phyloP scores from a whole-genome alignment of 495 filamentous ascomycete genomes.

The Tuber borchii region DNA sequence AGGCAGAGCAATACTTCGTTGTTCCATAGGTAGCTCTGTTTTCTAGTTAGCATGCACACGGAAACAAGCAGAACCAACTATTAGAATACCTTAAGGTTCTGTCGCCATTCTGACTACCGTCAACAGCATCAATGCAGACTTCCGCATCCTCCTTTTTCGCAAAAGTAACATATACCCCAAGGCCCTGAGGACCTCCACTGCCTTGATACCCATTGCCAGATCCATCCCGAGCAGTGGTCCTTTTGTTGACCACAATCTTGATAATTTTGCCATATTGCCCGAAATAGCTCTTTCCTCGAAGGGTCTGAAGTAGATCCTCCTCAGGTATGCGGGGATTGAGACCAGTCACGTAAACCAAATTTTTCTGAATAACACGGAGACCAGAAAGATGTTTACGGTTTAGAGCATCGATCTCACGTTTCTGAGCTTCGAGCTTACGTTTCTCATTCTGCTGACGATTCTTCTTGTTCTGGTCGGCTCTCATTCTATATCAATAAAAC shows the following conservation, averaged over 20 bases:
- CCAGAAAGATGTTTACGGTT: conserved; percentile 92
- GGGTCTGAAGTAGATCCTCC: conserved; percentile 77
- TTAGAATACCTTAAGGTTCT: conserved; percentile 59
- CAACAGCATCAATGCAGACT: conserved; percentile 81
- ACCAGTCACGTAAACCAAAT: conserved; percentile 95
- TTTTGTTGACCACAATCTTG: conserved; percentile 97
- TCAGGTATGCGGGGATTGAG: conserved; percentile 84
- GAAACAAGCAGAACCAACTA: conserved; percentile 4
- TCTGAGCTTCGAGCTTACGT: conserved; percentile 89
- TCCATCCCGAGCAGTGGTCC: conserved; percentile 44
- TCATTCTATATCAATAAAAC: conserved; percentile 51
- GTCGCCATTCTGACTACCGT: conserved; percentile 86
- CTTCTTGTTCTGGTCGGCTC: conserved; percentile 80
- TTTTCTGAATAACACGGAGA: conserved; percentile 93
- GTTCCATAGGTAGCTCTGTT: conserved; percentile 86
- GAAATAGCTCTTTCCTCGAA: conserved; percentile 86
- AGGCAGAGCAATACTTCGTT: conserved; percentile 98
- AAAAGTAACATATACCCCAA: conserved; percentile 97
- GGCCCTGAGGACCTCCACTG: conserved; percentile 53
- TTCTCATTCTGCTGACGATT: conserved; percentile 85
- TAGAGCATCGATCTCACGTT: conserved; percentile 87
- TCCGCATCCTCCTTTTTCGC: conserved; percentile 78
- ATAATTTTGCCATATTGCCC: conserved; percentile 98
- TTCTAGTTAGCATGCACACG: conserved; percentile 35
- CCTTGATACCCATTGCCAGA: conserved; percentile 16